Evolutionary conservation across 768 basidiomycete genomes (phyloP).

Genomic region (Thelephora aurantiotincta): DNA sequence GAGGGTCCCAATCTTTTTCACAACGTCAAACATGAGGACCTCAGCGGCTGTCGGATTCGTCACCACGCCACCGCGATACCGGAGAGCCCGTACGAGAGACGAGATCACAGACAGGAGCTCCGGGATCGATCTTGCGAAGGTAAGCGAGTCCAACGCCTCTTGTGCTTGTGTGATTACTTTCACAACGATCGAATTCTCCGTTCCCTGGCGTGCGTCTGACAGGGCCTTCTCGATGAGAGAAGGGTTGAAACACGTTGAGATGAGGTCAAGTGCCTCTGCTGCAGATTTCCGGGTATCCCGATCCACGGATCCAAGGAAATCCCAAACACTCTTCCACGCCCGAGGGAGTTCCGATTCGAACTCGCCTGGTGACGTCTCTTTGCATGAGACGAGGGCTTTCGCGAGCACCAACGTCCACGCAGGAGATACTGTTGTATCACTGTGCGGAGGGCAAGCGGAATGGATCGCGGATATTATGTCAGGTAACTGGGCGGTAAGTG

Average conservation of each 20-base stretch:
- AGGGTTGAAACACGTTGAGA: conserved; percentile 61
- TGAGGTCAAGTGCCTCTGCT: conserved; percentile 43
- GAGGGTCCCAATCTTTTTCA: conserved; percentile 60
- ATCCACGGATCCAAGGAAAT: conserved; percentile 63
- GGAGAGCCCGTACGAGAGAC: conserved; percentile 50
- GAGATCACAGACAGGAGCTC: conserved; percentile 66
- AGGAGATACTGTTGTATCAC: conserved; percentile 52
- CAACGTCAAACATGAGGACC: conserved; percentile 48
- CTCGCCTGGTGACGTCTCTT: conserved; percentile 30
- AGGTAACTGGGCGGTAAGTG: conserved; percentile 37
- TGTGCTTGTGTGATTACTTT: conserved; percentile 48
- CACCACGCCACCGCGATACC: conserved; percentile 28
- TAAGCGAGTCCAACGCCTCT: conserved; percentile 58
- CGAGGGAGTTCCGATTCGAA: conserved; percentile 40
- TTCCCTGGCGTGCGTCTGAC: conserved; percentile 24
- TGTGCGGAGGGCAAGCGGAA: conserved; percentile 51
- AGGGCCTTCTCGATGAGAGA: conserved; percentile 42
- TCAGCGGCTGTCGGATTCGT: conserved; percentile 49
- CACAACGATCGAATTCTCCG: conserved; percentile 39
- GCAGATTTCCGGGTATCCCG: conserved; percentile 44
- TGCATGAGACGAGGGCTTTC: conserved; percentile 54
- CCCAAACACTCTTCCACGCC: conserved; percentile 67
- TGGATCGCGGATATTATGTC: conserved; percentile 55
- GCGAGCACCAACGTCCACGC: conserved; percentile 75
- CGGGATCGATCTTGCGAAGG: conserved; percentile 62